These are phyloP conservation scores for Aspergillus transmontanensis DNA, from an alignment of 2,329 filamentous ascomycete species.

Conservation along the genomic window DNA sequence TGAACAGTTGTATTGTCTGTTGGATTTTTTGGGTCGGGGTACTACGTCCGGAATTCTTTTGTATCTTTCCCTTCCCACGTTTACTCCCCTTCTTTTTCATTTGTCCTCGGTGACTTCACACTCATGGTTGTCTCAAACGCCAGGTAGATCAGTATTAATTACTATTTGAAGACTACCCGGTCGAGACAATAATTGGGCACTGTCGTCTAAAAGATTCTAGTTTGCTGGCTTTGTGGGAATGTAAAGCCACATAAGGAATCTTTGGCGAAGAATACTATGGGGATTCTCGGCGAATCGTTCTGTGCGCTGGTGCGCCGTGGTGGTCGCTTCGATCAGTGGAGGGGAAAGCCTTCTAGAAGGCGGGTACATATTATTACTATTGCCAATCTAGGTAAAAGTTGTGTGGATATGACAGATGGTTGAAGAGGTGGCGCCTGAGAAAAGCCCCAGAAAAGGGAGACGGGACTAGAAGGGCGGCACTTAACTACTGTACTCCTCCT, in stretches of 20 bases:
- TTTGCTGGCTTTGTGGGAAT: neutral
- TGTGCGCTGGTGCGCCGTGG: neutral
- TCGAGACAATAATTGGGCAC: neutral
- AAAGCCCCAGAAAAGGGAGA: neutral
- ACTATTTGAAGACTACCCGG: neutral
- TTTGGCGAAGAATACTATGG: neutral
- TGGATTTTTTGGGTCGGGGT: neutral
- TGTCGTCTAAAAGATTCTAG: neutral
- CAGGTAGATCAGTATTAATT: neutral
- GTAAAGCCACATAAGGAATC: neutral
- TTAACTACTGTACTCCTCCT: neutral
- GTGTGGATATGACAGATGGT: neutral
- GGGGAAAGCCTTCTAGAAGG: neutral
- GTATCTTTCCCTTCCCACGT: neutral
- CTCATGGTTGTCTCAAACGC: neutral
- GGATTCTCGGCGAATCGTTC: neutral
- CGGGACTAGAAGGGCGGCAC: slow-evolving; percentile 2
- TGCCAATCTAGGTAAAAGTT: neutral
- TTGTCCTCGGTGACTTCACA: neutral
- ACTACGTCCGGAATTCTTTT: neutral
- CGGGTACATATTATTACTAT: neutral
- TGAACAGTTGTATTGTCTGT: neutral
- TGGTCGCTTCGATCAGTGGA: neutral
- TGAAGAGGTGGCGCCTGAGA: neutral
- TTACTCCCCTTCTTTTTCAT: neutral